Evolutionary conservation across 441 rosid species (phyloP).

Genomic region (Erodium texanum): DNA sequence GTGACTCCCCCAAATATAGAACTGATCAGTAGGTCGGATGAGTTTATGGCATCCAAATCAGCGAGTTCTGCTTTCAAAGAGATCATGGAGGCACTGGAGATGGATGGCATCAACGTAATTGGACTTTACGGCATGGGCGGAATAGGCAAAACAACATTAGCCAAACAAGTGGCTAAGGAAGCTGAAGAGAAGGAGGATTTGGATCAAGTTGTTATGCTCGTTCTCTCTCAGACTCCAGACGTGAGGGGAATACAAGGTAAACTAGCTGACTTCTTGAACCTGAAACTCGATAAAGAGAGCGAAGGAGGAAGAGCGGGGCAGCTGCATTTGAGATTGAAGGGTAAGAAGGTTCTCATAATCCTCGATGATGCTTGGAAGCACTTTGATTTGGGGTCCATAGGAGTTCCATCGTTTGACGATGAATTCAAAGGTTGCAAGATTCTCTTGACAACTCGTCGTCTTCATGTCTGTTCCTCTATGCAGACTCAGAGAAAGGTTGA

Average conservation of each 20-base stretch:
- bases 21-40: not conserved
- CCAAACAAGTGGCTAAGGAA: not conserved
- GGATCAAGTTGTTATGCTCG: not conserved
- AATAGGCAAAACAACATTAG: not conserved
- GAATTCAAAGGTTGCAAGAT: not conserved
- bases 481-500: not conserved
- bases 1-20: not conserved
- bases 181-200: not conserved
- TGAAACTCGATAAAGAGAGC: not conserved
- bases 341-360: constrained; percentile 2
- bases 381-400: not conserved
- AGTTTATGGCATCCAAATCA: not conserved
- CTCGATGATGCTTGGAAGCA: not conserved
- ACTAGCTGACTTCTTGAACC: not conserved
- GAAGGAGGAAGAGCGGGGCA: not conserved
- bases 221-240: not conserved
- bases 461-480: not conserved
- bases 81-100: not conserved
- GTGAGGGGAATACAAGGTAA: not conserved
- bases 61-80: not conserved
- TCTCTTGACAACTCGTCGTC: not conserved
- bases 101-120: not conserved
- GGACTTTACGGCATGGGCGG: not conserved
- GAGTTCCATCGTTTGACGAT: not conserved
- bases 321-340: not conserved